Base-by-base conservation (phyloP, 2,329 filamentous ascomycete species). In the Tolypocladium ovalisporum region DNA sequence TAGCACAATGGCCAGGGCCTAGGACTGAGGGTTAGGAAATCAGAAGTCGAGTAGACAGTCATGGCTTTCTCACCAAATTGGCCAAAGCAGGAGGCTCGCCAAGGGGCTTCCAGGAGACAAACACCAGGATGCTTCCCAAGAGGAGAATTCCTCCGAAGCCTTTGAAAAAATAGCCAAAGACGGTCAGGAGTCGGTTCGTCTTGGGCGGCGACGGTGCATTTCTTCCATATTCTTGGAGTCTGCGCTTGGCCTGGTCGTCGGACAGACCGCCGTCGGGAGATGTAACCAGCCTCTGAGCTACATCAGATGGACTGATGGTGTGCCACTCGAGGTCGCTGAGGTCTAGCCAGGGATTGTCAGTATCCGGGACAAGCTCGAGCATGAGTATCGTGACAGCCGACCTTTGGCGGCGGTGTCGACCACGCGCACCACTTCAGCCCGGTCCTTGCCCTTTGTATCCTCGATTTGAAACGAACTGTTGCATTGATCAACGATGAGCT, bases 121-220 rank as follows among this genome's bases (percentile, higher is more conserved):
- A 90, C 54, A 92, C 88, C 3, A 92, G 77, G 39, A 91, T 80
- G 24, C 81, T 77, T 22, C 86, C 88, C 2, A 85, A 66, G 8
- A 91, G 77, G 4, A 92, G 77, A 54, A 93, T 82, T 1, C 82
- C 78, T 2, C 88, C 88, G 62, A 92, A 93, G 1, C 88, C 88
- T 62, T 85, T 86, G 73, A 90, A 90, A 64, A 91, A 84, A 70
- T 92, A 92, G 22, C 81, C 81, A 37, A 86, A 71, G 6, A 84
- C 77, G 59, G 82, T 82, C 49, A 75, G 75, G 51, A 84, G 68
- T 61, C 79, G 77, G 59, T 79, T 80, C 5, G 84, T 86, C 17
- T 84, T 82, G 1, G 87, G 83, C 3, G 83, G 79, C 4, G 86
- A 84, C 5, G 85, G 85, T 9, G 79, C 78, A 65, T 92, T 92